Conservation (phyloP, 108 stramenopile species). For the Aurantiochytrium sp. region DNA sequence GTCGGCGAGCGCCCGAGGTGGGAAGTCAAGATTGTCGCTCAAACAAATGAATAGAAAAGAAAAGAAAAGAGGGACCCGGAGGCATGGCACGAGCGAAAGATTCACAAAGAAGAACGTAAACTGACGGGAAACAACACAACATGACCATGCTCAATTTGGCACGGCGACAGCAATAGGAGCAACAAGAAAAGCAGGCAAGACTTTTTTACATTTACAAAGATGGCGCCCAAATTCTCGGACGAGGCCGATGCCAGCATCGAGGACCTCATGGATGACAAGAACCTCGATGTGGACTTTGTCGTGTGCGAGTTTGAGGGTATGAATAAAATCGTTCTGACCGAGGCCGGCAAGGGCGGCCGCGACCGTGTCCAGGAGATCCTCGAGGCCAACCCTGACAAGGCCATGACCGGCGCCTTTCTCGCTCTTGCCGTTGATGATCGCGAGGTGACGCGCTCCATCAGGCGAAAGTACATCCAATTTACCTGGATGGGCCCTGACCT, state of each 20-base stretch:
- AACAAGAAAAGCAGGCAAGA: background rate
- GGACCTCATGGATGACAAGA: background rate
- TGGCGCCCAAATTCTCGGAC: background rate
- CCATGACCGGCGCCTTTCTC: background rate
- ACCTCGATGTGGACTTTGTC: slow-evolving; percentile 1
- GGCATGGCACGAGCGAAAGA: no score
- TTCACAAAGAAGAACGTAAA: no score
- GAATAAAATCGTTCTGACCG: background rate
- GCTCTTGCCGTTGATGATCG: background rate
- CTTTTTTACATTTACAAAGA: background rate
- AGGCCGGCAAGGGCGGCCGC: background rate
- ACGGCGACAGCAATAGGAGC: background rate
- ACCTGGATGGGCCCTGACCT: background rate
- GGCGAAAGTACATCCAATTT: slow-evolving; percentile 4
- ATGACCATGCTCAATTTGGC: no score
- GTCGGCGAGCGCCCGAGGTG: no score
- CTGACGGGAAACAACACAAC: no score
- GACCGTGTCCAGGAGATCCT: background rate
- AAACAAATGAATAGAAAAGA: no score
- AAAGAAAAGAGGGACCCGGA: no score
- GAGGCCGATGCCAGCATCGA: background rate
- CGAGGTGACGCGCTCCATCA: background rate
- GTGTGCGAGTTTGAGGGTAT: background rate
- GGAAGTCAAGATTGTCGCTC: no score
- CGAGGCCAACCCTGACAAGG: background rate